These are phyloP conservation scores for Diaporthe ampelina DNA, from an alignment of 2,329 filamentous ascomycete genomes.

Conservation along the genomic window DNA sequence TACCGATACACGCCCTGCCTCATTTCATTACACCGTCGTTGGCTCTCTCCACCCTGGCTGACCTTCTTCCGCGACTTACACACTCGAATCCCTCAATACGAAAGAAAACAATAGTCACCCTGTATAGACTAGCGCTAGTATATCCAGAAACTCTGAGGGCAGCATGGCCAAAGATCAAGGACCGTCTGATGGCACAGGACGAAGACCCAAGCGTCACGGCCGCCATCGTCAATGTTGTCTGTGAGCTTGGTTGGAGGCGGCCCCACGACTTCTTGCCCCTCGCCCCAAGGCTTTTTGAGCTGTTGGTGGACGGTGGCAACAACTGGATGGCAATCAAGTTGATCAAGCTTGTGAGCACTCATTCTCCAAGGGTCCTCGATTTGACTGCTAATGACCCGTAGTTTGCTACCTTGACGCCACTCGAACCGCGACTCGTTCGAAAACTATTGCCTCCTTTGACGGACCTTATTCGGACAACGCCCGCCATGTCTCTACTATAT, in stretches of 20 bases:
- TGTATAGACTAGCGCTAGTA: constrained; percentile 94
- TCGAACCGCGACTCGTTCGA: constrained; percentile 91
- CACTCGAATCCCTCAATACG: constrained; percentile 89
- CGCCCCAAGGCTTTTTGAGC: constrained; percentile 90
- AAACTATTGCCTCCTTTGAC: constrained; percentile 93
- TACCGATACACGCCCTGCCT: constrained; percentile 91
- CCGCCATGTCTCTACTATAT: constrained; percentile 97
- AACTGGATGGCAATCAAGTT: constrained; percentile 99
- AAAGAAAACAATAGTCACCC: constrained; percentile 95
- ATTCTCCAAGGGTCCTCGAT: neutral
- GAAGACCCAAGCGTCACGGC: constrained; percentile 96
- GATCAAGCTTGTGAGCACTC: constrained; percentile 84
- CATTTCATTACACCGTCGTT: constrained; percentile 95
- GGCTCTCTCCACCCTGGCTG: constrained; percentile 88
- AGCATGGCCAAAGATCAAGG: constrained; percentile 98
- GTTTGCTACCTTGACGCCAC: constrained; percentile 94
- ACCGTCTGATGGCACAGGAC: constrained; percentile 87
- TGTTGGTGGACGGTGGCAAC: constrained; percentile 91
- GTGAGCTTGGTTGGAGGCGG: constrained; percentile 93
- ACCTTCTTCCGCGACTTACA: constrained; percentile 86
- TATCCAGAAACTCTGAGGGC: constrained; percentile 94
- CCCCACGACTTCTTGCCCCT: constrained; percentile 94
- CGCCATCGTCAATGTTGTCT: constrained; percentile 96
- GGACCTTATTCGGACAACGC: constrained; percentile 92
- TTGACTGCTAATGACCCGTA: constrained; percentile 52